Evolutionary conservation across 805 yeast species (phyloP).

Genomic region (Isabelozyma rhagii): DNA sequence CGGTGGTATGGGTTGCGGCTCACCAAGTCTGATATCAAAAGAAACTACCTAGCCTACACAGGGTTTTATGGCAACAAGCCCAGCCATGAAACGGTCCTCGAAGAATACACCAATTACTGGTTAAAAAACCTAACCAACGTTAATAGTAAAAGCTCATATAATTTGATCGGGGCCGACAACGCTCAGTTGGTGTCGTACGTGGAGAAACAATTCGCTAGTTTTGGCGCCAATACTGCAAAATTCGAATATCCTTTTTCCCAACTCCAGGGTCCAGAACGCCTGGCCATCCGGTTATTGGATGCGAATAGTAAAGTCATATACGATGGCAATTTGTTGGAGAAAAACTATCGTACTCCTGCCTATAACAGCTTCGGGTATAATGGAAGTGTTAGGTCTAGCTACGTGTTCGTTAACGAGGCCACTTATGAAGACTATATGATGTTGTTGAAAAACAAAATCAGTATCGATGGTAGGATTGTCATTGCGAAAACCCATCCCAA

Average conservation of each 20-base stretch:
- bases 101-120: conserved; percentile 24
- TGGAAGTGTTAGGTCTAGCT: conserved; percentile 22
- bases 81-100: conserved; percentile 8
- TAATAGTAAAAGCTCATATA: conserved; percentile 15
- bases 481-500: conserved; percentile 17
- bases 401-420: conserved; percentile 31
- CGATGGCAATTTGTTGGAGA: conserved; percentile 22
- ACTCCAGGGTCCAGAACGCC: conserved; percentile 20
- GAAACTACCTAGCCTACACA: conserved; percentile 47
- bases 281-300: conserved; percentile 24
- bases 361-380: conserved; percentile 22
- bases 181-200: conserved; percentile 21
- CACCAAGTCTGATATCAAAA: conserved; percentile 66
- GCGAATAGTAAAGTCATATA: conserved; percentile 18
- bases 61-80: conserved; percentile 16
- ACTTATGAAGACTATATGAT: conserved; percentile 21
- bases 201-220: conserved; percentile 21
- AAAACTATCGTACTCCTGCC: conserved; percentile 25
- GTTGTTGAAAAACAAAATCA: conserved; percentile 14
- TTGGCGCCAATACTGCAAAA: conserved; percentile 21
- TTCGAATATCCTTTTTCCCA: conserved; percentile 10
- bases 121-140: conserved; percentile 23
- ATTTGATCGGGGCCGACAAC: conserved; percentile 24
- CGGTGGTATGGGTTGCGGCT: conserved; percentile 65
- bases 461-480: conserved; percentile 22